Evolutionary conservation across 805 yeast species (phyloP).

Genomic region (Candida nanaspora): DNA sequence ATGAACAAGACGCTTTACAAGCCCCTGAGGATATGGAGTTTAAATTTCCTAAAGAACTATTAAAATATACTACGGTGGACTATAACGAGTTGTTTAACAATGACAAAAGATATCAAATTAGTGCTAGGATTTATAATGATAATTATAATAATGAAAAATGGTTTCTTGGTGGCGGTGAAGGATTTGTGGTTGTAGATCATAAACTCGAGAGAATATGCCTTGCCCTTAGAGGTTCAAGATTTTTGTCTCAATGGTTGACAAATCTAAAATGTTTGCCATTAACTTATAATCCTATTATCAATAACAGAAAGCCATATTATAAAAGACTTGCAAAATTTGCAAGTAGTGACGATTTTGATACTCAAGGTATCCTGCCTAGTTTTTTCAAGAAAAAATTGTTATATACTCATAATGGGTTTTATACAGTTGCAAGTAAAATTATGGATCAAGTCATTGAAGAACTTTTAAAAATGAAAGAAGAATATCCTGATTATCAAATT

Average conservation of each 20-base stretch:
- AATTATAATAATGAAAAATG: slow-evolving; percentile 1
- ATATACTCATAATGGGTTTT: slow-evolving; percentile 15
- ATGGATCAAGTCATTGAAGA: slow-evolving; percentile 6
- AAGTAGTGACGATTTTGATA: background rate
- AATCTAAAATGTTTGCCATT: slow-evolving; percentile 10
- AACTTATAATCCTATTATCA: background rate
- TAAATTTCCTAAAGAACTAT: slow-evolving; percentile 6
- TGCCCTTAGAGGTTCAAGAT: slow-evolving; percentile 14
- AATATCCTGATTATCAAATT: slow-evolving; percentile 25
- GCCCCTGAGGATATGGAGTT: slow-evolving; percentile 4
- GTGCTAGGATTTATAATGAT: background rate
- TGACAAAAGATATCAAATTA: background rate
- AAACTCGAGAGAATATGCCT: slow-evolving; percentile 5
- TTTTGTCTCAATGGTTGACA: slow-evolving; percentile 12
- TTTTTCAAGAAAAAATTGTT: background rate
- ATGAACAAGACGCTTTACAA: slow-evolving; percentile 6
- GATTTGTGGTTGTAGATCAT: slow-evolving; percentile 13
- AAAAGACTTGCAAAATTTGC: background rate
- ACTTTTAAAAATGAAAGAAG: slow-evolving; percentile 10
- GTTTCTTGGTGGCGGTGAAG: slow-evolving; percentile 16
- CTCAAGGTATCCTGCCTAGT: background rate
- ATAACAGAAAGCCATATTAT: background rate
- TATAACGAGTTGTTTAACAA: background rate
- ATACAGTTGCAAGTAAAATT: slow-evolving; percentile 6
- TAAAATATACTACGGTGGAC: background rate